phyloP scores from a whole-genome alignment of 352 stramenopile genomes.

The Phytophthora tubulina region DNA sequence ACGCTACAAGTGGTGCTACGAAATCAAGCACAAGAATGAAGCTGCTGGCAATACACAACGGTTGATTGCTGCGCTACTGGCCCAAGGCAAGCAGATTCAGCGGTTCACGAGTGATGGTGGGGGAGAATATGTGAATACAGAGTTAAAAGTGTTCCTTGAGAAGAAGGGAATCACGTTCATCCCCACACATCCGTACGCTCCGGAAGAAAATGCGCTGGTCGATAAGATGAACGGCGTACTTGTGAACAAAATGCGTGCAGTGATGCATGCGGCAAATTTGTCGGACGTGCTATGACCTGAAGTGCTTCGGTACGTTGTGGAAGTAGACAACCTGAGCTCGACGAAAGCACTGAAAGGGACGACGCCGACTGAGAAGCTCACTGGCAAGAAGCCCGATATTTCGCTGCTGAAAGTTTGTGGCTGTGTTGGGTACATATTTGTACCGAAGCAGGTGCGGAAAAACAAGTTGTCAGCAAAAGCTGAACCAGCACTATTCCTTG shows the following conservation, averaged over 20 bases:
- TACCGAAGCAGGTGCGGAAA: constrained; percentile 1
- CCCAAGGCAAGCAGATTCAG: constrained; percentile 1
- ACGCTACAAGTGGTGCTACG: constrained; percentile 11
- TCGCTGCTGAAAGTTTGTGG: neutral
- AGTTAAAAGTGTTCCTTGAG: neutral
- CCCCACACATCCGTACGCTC: neutral
- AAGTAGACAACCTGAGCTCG: neutral
- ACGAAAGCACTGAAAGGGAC: constrained; percentile 7
- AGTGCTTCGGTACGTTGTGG: constrained; percentile 1
- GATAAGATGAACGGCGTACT: constrained; percentile 12
- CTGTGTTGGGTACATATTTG: constrained; percentile 12
- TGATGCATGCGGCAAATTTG: neutral
- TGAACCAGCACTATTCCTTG: constrained; percentile 8
- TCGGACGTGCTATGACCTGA: constrained; percentile 4
- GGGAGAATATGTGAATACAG: constrained; percentile 6
- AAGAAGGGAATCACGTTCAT: neutral
- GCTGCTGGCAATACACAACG: constrained; percentile 5
- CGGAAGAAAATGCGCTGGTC: constrained; percentile 11
- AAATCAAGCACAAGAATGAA: neutral
- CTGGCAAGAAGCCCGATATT: neutral
- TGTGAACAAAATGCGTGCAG: neutral
- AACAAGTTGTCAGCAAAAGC: constrained; percentile 18
- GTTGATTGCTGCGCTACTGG: constrained; percentile 2
- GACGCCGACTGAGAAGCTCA: neutral
- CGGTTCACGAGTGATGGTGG: constrained; percentile 13